A percentile compares a stretch with the other conserved stretches of the same genome.
Conservation (phyloP, 306 rosid species). For the Echinosophora koreensis region DNA sequence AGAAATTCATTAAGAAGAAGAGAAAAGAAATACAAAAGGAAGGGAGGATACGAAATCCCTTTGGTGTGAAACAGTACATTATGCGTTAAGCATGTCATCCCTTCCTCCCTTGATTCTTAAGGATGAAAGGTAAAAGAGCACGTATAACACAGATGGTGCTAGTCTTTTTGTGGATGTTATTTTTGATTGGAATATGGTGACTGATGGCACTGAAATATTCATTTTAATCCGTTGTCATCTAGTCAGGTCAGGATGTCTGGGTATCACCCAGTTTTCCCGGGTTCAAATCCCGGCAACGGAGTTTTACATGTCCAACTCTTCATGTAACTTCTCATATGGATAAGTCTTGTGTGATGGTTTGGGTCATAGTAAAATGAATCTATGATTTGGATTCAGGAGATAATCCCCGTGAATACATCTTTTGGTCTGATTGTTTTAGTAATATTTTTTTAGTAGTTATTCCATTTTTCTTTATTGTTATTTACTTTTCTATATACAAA, state of each 20-base stretch:
- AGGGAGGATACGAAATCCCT: background rate
- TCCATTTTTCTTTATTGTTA: constrained; percentile 9
- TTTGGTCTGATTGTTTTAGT: constrained; percentile 26
- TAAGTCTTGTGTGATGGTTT: constrained; percentile 17
- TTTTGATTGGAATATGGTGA: constrained; percentile 29
- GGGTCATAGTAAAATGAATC: constrained; percentile 22
- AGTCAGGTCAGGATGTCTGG: constrained; percentile 73
- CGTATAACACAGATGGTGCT: constrained; percentile 13
- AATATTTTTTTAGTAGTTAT: constrained; percentile 22
- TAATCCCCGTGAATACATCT: background rate
- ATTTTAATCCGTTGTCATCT: constrained; percentile 64
- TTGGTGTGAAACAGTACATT: constrained; percentile 28
- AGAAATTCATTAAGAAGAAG: background rate
- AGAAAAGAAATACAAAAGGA: background rate
- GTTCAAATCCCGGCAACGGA: constrained; percentile 75
- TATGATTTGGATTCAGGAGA: constrained; percentile 4
- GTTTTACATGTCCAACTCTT: constrained; percentile 28
- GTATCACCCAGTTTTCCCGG: constrained; percentile 66
- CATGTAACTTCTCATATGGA: constrained; percentile 35
- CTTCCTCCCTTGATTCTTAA: constrained; percentile 36
- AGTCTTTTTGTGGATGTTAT: constrained; percentile 16
- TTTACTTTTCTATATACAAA: background rate
- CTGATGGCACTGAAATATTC: constrained; percentile 34
- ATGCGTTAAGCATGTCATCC: constrained; percentile 16
- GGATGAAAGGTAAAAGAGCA: constrained; percentile 16